Percentiles rank a stretch among this genome's conserved stretches.
phyloP scores from a whole-genome alignment of 768 basidiomycete species.

The Russula ochroleuca region DNA sequence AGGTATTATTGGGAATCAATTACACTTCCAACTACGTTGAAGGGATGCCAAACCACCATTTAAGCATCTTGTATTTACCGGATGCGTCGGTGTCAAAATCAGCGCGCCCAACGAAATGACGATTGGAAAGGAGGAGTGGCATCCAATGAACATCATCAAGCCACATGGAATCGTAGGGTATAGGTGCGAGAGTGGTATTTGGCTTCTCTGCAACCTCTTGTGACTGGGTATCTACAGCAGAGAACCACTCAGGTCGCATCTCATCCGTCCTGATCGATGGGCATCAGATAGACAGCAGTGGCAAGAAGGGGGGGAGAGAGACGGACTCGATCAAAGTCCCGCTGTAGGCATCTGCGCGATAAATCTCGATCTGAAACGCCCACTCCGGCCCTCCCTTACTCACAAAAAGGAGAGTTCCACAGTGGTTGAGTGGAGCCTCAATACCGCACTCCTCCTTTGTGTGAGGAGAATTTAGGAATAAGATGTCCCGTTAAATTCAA shows the following conservation, averaged over 20 bases:
- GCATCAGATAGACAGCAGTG: not conserved
- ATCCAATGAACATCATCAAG: conserved; percentile 66
- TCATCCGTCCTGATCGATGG: conserved; percentile 63
- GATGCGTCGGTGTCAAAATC: conserved; percentile 37
- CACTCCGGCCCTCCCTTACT: conserved; percentile 45
- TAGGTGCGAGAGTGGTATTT: conserved; percentile 32
- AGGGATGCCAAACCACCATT: conserved; percentile 28
- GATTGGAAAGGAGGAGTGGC: conserved; percentile 49
- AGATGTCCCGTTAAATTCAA: too few relatives aligned
- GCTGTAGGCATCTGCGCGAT: conserved; percentile 54
- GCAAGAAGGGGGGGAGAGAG: conserved; percentile 2
- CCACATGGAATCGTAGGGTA: conserved; percentile 64
- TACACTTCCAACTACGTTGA: not conserved
- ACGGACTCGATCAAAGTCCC: conserved; percentile 66
- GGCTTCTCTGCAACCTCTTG: conserved; percentile 16
- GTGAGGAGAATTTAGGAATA: not conserved
- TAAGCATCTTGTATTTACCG: conserved; percentile 17
- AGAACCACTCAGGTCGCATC: conserved; percentile 84
- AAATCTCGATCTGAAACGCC: conserved; percentile 72
- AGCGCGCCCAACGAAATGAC: conserved; percentile 45
- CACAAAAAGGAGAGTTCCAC: conserved; percentile 63
- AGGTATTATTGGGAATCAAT: not conserved
- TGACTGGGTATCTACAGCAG: conserved; percentile 29
- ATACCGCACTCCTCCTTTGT: conserved; percentile 81
- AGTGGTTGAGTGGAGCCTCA: conserved; percentile 55